phyloP scores from a whole-genome alignment of 257 asterid genomes.

The Solanum lignicaule region DNA sequence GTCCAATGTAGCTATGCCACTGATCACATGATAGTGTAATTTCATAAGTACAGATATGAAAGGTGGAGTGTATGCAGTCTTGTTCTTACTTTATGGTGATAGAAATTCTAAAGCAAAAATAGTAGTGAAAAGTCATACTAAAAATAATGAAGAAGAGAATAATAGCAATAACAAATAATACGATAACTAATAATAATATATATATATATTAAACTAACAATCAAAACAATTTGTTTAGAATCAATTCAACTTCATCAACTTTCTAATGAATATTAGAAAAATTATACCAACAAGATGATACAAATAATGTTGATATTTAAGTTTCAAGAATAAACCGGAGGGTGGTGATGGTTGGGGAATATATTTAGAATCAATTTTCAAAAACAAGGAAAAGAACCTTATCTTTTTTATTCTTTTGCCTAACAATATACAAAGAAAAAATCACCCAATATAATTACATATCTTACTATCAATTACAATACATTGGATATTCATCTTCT shows the following conservation, averaged over 20 bases:
- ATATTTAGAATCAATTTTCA: conserved; percentile 29
- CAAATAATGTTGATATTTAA: conserved; percentile 31
- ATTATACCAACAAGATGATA: conserved; percentile 18
- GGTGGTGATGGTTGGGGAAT: conserved; percentile 16
- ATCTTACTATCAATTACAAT: background rate
- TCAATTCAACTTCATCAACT: conserved; percentile 23
- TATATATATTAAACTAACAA: background rate
- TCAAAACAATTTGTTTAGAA: conserved; percentile 15
- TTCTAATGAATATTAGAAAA: conserved; percentile 16
- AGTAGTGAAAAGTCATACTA: too few relatives aligned
- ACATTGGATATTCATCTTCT: background rate
- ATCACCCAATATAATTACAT: background rate
- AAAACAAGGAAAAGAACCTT: conserved; percentile 41
- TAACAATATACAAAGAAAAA: background rate
- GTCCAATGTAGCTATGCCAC: too few relatives aligned
- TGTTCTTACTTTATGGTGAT: too few relatives aligned
- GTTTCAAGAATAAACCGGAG: background rate
- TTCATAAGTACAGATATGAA: too few relatives aligned
- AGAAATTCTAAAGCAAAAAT: too few relatives aligned
- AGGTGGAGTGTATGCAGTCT: too few relatives aligned
- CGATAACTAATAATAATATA: too few relatives aligned
- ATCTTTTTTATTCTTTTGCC: background rate
- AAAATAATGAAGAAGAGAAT: too few relatives aligned
- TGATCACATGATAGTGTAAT: too few relatives aligned
- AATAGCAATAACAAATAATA: background rate